Conservation (phyloP, 2,329 filamentous ascomycete species). For the Elsinoe necatrix region DNA sequence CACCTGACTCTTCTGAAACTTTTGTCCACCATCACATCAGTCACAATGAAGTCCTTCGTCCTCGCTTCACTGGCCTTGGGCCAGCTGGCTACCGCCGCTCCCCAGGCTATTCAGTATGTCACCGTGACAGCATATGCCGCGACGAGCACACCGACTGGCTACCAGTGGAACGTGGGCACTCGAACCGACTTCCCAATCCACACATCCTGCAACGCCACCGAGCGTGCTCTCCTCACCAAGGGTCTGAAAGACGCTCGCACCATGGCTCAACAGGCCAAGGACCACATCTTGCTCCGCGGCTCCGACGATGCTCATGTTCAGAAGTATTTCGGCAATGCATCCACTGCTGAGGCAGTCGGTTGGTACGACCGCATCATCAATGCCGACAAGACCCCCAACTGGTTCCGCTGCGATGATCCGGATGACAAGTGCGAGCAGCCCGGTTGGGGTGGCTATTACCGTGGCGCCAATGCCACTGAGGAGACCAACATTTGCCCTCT, state of each 20-base stretch:
- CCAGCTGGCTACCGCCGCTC: conserved; percentile 1
- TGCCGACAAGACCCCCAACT: conserved; percentile 48
- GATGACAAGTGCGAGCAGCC: conserved; percentile 50
- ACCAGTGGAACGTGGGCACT: conserved; percentile 1
- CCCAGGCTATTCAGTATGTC: conserved; percentile 5
- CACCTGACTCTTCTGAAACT: not conserved
- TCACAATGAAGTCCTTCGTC: conserved; percentile 7
- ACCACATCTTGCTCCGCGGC: conserved; percentile 53
- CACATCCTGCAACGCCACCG: conserved; percentile 56
- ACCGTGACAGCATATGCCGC: not conserved
- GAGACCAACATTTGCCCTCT: conserved; percentile 63
- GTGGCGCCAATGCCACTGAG: conserved; percentile 53
- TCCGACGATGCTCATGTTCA: conserved; percentile 50
- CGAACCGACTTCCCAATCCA: conserved; percentile 43
- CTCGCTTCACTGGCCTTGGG: not conserved
- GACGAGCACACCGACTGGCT: not conserved
- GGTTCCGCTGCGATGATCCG: conserved; percentile 61
- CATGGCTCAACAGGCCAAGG: conserved; percentile 52
- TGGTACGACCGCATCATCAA: conserved; percentile 54
- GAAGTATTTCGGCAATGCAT: conserved; percentile 58
- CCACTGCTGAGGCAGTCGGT: conserved; percentile 51
- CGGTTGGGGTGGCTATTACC: conserved; percentile 60
- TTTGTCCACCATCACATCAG: not conserved
- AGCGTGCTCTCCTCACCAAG: conserved; percentile 46
- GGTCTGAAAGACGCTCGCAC: conserved; percentile 52